Evolutionary conservation across 108 stramenopile species (phyloP).

Genomic region (Aurantiochytrium sp.): DNA sequence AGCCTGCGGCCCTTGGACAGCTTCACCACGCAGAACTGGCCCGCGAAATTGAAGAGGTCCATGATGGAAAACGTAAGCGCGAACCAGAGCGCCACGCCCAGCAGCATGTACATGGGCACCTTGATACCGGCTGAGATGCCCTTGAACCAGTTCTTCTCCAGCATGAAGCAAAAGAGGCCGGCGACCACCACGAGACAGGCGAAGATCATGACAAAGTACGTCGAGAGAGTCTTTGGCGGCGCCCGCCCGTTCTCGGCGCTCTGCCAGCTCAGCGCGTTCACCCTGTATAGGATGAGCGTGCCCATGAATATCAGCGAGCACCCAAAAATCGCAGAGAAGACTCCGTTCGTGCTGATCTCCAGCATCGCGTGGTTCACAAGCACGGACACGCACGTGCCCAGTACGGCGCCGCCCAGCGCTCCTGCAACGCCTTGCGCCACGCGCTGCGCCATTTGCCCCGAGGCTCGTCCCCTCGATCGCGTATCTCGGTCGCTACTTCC

Average conservation of each 20-base stretch:
- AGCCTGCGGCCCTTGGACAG: background rate
- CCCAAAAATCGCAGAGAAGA: background rate
- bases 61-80: constrained; percentile 16
- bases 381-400: background rate
- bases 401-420: background rate
- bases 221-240: background rate
- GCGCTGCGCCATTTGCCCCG: background rate
- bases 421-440: background rate
- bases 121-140: background rate
- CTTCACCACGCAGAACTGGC: background rate
- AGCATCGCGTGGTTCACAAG: constrained; percentile 21
- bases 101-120: constrained; percentile 17
- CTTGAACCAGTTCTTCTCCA: background rate
- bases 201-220: constrained; percentile 27
- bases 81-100: constrained; percentile 26
- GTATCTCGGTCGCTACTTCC: too few species aligned
- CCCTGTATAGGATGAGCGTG: background rate
- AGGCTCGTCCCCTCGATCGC: too few species aligned
- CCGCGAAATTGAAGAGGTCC: background rate
- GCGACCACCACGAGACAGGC: background rate
- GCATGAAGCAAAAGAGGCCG: constrained; percentile 3
- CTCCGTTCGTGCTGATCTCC: background rate
- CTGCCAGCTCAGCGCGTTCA: background rate
- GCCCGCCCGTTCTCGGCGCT: background rate
- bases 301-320: constrained; percentile 25